phyloP scores from a whole-genome alignment of 371 early-diverging fungal genomes.

The Synchytrium microbalum region DNA sequence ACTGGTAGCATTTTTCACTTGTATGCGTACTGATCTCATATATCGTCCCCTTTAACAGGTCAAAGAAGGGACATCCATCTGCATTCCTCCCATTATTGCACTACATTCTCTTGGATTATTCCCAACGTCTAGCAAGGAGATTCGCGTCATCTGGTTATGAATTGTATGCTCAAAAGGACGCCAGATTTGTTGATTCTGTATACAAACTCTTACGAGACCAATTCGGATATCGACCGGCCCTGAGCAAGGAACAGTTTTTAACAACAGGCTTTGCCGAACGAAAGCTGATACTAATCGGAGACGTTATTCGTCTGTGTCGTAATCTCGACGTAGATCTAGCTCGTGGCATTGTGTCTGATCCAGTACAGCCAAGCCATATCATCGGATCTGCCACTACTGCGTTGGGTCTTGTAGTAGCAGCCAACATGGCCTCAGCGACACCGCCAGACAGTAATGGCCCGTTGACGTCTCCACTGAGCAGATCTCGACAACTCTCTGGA shows the following conservation, averaged over 20 bases:
- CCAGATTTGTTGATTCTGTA: conserved; percentile 35
- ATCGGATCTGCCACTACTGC: neutral
- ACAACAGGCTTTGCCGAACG: conserved; percentile 41
- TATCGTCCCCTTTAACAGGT: no score
- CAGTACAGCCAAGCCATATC: no score
- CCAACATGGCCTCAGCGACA: neutral
- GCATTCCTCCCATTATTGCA: conserved; percentile 42
- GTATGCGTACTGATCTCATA: no score
- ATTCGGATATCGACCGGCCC: conserved; percentile 33
- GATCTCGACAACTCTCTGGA: neutral
- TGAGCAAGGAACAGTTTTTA: conserved; percentile 39
- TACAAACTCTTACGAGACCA: conserved; percentile 39
- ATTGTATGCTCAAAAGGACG: conserved; percentile 36
- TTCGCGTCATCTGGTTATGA: conserved; percentile 26
- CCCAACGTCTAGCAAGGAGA: conserved; percentile 20
- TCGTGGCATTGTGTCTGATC: neutral
- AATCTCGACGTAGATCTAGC: neutral
- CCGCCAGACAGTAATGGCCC: no score
- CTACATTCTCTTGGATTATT: conserved; percentile 34
- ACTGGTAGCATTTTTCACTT: no score
- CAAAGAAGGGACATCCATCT: conserved; percentile 28
- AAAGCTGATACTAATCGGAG: conserved; percentile 34
- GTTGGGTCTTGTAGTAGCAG: neutral
- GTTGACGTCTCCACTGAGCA: no score
- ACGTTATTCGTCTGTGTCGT: conserved; percentile 18